Base-by-base conservation (phyloP, 129 eudicot species). In the Chrysanthemum lavandulifolium region DNA sequence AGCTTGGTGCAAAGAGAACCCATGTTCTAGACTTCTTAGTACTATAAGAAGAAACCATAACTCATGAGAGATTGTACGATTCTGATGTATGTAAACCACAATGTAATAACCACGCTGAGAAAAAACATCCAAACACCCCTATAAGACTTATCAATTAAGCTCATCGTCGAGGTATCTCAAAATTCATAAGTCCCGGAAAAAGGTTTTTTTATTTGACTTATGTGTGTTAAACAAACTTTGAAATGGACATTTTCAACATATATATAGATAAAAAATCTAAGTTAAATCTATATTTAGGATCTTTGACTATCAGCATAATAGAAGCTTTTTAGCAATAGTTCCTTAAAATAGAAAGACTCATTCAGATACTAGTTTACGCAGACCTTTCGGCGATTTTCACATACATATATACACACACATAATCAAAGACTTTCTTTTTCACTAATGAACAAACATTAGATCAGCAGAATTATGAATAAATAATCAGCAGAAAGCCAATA, bases 1-100 rank as follows among this genome's bases (percentile, higher is more conserved):
- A 84, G 85, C 69, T 87, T 84, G 71, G 89, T 76, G 68, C 85
- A 82, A 61, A 74, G 75, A 36, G 87, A 79, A 70, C 92, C 89
- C 92, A 87, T 84, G 33, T 43, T 49, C 54, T 58, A 64, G 75
- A 48, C 36, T 76, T 61, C 61, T 61, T 13, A 10, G 47, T 40
- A 53, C 77, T 67, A 56, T 25, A 27, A 21, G 45, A 51, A 73
- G 70, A 62, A 73, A 31, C 18, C 5, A n/a, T 6, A 29, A 33
- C 10, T 33, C 29, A 15, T 73, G 33, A 49, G 52, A 58, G 52
- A 49, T 47, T 10, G 15, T 47, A 19, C 0, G 2, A 27, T 27
- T 5, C 10, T 8, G 15, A 65, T 15, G 65, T 61, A 61, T 18
- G 29, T 25, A 18, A 18, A 18, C 61, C 61, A 10, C 10, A 56